A percentile compares a stretch with the other conserved stretches of the same genome.
Conservation (phyloP, 371 early-diverging fungal species). For the Mortierella polycephala region DNA sequence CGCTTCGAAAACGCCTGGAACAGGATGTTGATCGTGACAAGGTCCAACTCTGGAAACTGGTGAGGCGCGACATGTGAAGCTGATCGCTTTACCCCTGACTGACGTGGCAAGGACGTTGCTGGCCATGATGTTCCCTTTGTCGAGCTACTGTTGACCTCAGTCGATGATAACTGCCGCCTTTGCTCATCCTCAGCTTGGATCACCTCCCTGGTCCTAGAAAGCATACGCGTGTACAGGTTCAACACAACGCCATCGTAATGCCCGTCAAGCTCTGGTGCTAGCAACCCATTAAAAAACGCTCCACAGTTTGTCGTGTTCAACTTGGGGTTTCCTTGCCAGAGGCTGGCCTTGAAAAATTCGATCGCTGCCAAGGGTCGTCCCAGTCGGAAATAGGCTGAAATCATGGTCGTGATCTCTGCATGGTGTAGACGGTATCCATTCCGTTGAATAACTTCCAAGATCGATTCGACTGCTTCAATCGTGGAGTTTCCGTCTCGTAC, state of each 20-base stretch:
- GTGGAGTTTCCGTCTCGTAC: constrained; percentile 21
- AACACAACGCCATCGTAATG: constrained; percentile 43
- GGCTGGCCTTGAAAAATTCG: constrained; percentile 42
- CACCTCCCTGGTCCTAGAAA: constrained; percentile 18
- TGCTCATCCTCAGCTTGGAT: constrained; percentile 10
- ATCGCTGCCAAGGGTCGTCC: constrained; percentile 51
- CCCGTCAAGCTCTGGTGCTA: constrained; percentile 28
- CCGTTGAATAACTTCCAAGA: constrained; percentile 24
- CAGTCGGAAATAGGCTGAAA: constrained; percentile 45
- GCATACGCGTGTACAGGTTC: constrained; percentile 43
- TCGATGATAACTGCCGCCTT: neutral
- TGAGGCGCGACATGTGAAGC: constrained; percentile 6
- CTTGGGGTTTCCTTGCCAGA: constrained; percentile 24
- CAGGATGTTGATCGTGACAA: constrained; percentile 28
- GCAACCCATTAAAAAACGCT: constrained; percentile 34
- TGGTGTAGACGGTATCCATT: constrained; percentile 22
- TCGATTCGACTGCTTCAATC: constrained; percentile 43
- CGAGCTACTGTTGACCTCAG: neutral
- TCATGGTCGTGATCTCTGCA: constrained; percentile 36
- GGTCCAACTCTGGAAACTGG: constrained; percentile 29
- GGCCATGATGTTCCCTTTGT: neutral
- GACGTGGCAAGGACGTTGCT: neutral
- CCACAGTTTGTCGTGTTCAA: constrained; percentile 47
- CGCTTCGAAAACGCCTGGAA: constrained; percentile 37
- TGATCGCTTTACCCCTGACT: neutral